Conservation (phyloP, 208 protist genomes). For the Trypanosoma mega region DNA sequence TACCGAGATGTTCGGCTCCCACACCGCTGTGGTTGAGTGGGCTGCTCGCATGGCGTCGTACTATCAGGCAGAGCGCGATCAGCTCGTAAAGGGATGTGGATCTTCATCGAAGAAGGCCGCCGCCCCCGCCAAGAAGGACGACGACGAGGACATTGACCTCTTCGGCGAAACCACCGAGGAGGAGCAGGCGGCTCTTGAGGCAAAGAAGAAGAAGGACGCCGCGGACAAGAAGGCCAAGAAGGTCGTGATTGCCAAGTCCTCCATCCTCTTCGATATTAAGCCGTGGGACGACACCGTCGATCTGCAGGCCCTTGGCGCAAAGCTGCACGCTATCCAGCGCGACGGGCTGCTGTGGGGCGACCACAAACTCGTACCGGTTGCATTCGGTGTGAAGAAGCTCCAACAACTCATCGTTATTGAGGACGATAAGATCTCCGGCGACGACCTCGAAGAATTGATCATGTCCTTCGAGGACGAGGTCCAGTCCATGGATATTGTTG, state of each 20-base stretch:
- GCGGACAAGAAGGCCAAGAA: constrained; percentile 84
- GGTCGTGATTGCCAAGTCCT: constrained; percentile 85
- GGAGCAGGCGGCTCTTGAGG: constrained; percentile 81
- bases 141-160: constrained; percentile 90
- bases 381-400: constrained; percentile 97
- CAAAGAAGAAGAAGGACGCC: constrained; percentile 86
- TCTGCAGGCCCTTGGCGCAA: constrained; percentile 82
- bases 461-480: constrained; percentile 92
- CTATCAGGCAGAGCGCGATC: constrained; percentile 86
- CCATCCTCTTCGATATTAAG: constrained; percentile 93
- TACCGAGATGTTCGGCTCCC: constrained; percentile 80
- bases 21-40: constrained; percentile 82
- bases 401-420: constrained; percentile 93
- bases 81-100: constrained; percentile 33
- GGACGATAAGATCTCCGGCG: constrained; percentile 94
- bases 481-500: constrained; percentile 95
- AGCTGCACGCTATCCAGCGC: constrained; percentile 81
- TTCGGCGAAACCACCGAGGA: constrained; percentile 89
- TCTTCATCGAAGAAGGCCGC: constrained; percentile 35
- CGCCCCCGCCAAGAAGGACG: constrained; percentile 32
- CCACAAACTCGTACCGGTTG: constrained; percentile 89
- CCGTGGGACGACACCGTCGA: constrained; percentile 93
- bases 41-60: constrained; percentile 89
- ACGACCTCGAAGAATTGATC: constrained; percentile 94
- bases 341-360: constrained; percentile 93